These are phyloP conservation scores for Tremellales sp. DNA, from an alignment of 1,284 basidiomycete species.

Conservation along the genomic window DNA sequence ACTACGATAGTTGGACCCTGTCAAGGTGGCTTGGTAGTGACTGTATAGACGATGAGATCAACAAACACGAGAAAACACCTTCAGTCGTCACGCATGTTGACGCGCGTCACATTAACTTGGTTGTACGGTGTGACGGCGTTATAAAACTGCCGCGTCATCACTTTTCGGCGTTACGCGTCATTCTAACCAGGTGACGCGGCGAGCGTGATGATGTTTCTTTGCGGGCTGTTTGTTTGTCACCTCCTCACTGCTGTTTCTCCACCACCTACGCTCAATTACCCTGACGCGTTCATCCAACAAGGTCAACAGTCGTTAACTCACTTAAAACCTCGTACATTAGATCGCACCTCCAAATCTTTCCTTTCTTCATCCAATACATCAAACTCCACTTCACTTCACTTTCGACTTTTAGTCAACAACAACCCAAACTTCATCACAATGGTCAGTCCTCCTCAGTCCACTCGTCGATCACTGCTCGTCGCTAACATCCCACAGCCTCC, in stretches of 20 bases:
- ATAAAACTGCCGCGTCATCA: conserved; percentile 1
- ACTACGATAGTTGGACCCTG: too few species aligned
- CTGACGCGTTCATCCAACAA: too few species aligned
- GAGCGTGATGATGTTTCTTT: too few species aligned
- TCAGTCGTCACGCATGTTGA: too few species aligned
- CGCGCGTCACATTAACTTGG: too few species aligned
- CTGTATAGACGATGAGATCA: too few species aligned
- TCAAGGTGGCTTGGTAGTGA: too few species aligned
- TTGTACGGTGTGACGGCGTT: conserved; percentile 2
- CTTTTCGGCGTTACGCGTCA: neutral
- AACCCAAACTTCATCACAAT: conserved; percentile 1
- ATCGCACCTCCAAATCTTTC: neutral
- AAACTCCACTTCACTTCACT: conserved; percentile 2
- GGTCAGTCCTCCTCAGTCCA: conserved; percentile 3
- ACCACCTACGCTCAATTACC: too few species aligned
- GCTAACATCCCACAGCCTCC: conserved; percentile 35
- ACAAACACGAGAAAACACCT: too few species aligned
- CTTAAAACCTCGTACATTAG: neutral
- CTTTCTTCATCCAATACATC: conserved; percentile 5
- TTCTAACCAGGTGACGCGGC: too few species aligned
- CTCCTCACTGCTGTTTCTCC: too few species aligned
- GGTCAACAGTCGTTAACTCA: neutral
- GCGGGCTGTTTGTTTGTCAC: neutral
- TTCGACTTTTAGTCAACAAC: neutral
- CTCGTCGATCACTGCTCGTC: conserved; percentile 9